Conservation (phyloP, 768 basidiomycete species). For the Chlorophyllum brunneum region DNA sequence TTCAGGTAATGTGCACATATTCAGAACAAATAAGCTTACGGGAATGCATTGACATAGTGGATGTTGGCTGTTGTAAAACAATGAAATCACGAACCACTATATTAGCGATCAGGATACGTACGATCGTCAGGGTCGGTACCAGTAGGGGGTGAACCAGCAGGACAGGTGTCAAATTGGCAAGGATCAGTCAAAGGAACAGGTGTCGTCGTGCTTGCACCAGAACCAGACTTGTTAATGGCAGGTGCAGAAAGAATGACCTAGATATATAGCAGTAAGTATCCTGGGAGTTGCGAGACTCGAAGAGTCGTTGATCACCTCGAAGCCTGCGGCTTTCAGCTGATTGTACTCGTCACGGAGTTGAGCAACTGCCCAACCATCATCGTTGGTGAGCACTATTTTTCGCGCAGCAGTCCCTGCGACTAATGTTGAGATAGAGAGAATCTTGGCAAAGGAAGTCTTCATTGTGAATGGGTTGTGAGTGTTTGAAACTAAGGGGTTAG, state of each 20-base stretch:
- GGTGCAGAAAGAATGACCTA: slow-evolving; percentile 43
- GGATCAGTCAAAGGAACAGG: slow-evolving; percentile 26
- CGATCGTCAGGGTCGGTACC: slow-evolving; percentile 28
- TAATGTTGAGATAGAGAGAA: slow-evolving; percentile 9
- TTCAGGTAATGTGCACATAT: background rate
- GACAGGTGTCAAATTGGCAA: slow-evolving; percentile 42
- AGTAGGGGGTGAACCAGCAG: slow-evolving; percentile 33
- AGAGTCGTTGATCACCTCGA: slow-evolving; percentile 29
- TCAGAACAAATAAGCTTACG: slow-evolving; percentile 20
- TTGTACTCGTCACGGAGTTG: slow-evolving; percentile 36
- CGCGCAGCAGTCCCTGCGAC: slow-evolving; percentile 5
- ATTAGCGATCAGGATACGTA: background rate
- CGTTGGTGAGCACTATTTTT: slow-evolving; percentile 24
- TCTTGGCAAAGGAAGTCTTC: background rate
- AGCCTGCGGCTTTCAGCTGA: slow-evolving; percentile 31
- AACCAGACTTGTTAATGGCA: slow-evolving; percentile 38
- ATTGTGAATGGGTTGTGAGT: background rate
- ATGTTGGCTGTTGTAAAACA: slow-evolving; percentile 23
- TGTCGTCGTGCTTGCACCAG: slow-evolving; percentile 29
- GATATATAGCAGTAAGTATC: background rate
- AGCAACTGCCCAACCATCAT: slow-evolving; percentile 39
- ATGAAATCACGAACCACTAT: background rate
- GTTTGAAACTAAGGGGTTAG: no score
- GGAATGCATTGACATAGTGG: slow-evolving; percentile 43
- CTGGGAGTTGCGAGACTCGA: background rate